Conservation (phyloP, 352 stramenopile species). For the Phytopythium sindhum region DNA sequence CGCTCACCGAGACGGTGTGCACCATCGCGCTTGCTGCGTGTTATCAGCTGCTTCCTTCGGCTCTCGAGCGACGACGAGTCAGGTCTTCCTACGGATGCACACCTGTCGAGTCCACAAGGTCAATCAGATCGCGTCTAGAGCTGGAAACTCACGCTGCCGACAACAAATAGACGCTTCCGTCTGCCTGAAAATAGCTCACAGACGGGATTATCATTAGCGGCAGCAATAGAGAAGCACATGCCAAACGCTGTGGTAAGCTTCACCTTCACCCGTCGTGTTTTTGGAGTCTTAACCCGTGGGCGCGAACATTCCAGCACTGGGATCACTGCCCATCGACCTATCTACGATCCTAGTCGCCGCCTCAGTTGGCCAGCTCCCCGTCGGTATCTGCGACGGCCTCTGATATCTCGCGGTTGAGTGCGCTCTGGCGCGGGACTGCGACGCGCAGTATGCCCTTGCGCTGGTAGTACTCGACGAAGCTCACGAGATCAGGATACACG, state of each 20-base stretch:
- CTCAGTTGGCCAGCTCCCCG: neutral
- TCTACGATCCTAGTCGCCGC: neutral
- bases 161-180: neutral
- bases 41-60: neutral
- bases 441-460: conserved; percentile 55
- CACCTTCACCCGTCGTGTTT: neutral
- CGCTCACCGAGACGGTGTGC: conserved; percentile 51
- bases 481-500: conserved; percentile 67
- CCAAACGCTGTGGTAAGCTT: neutral
- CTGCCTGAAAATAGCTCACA: neutral
- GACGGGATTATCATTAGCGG: neutral
- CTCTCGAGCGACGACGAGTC: neutral
- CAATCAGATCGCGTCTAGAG: neutral
- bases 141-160: neutral
- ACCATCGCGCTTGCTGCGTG: conserved; percentile 27
- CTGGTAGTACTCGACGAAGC: conserved; percentile 75
- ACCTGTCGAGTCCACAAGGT: neutral
- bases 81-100: neutral
- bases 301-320: neutral
- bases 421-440: conserved; percentile 37
- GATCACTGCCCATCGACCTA: neutral
- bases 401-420: conserved; percentile 65
- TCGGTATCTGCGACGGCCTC: neutral
- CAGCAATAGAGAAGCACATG: neutral
- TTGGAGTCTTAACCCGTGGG: neutral